Evolutionary conservation across 1,284 basidiomycete genomes (phyloP), one percentile per base, ranked within the genome.

Genomic region (Trichosporon coremiiforme): DNA sequence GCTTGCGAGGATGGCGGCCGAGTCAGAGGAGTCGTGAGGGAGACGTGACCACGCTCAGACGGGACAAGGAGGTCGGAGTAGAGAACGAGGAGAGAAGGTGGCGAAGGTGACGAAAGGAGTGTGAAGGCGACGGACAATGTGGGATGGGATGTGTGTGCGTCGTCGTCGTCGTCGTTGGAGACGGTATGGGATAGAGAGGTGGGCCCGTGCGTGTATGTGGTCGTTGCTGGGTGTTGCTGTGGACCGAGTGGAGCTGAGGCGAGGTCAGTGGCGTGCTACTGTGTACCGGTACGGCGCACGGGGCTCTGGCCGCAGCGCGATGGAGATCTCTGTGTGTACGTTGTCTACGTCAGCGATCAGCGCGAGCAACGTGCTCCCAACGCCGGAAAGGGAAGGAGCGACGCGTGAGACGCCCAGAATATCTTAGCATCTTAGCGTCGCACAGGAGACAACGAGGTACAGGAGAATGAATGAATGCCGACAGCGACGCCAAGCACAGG

Each of bases 41-140:
- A 45, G 41, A 15, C 15, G 41, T 45, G 41, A 53, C 47, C 47
- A 53, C 47, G 47, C 47, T 53, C 47, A 53, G 47, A 53, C 47
- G 47, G 47, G 20, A 33, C 33, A 53, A 12, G 17, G 47, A n/a
- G 9, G 47, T 53, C 15, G n/a, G 47, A 17, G 5, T 15, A 53
- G 20, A 53, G 47, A 53, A 53, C n/a, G 47, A 53, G n/a, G 7
- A 53, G 20, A n/a, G n/a, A n/a, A n/a, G 45, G 10, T 47, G 17
- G n/a, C 17, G 9, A 53, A 53, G 47, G 10, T 12, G 36, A 38
- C 6, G n/a, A 53, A 53, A 53, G 15, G 47, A 20, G 47, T 22
- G n/a, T n/a, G 47, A 53, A 5, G 41, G 17, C 41, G 41, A 45
- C 15, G 41, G 15, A 45, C 41, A 45, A 45, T 45, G 41, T 45